Evolutionary conservation across 2,329 filamentous ascomycete genomes (phyloP).

Genomic region (Beauveria bassiana): DNA sequence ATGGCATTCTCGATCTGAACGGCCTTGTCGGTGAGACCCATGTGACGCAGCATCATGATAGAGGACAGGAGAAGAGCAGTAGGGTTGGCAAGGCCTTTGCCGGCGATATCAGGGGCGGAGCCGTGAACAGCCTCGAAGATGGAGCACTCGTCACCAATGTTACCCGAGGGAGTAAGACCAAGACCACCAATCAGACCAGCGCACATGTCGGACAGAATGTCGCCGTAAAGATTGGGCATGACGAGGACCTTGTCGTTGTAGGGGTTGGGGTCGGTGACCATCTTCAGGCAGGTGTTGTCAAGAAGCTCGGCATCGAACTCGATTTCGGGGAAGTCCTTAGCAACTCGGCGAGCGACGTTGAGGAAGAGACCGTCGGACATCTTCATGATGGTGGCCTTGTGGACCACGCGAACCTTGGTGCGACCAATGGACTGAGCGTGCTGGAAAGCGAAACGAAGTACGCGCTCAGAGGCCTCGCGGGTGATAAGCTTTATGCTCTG

Average conservation of each 20-base stretch:
- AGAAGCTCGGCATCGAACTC: slow-evolving; percentile 97
- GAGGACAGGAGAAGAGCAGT: slow-evolving; percentile 90
- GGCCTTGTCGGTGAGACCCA: slow-evolving; percentile 82
- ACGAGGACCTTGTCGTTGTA: slow-evolving; percentile 99
- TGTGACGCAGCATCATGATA: slow-evolving; percentile 99
- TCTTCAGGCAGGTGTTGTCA: slow-evolving; percentile 99
- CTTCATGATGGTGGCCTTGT: slow-evolving; percentile 99
- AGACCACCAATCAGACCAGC: slow-evolving; percentile 96
- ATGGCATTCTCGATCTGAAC: slow-evolving; percentile 86
- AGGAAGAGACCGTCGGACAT: slow-evolving; percentile 99
- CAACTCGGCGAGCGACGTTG: slow-evolving; percentile 71
- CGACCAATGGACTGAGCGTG: slow-evolving; percentile 88
- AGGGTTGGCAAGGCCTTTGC: slow-evolving; percentile 93
- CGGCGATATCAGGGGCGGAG: slow-evolving; percentile 91
- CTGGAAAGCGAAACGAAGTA: slow-evolving; percentile 96
- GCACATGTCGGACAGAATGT: slow-evolving; percentile 99
- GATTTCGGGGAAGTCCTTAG: slow-evolving; percentile 92
- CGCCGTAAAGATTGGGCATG: slow-evolving; percentile 97
- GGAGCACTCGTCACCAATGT: slow-evolving; percentile 98
- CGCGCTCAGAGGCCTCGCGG: slow-evolving; percentile 85
- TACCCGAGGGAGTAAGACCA: slow-evolving; percentile 92
- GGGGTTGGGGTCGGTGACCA: slow-evolving; percentile 88
- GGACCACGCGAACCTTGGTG: slow-evolving; percentile 94
- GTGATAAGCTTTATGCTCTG: slow-evolving; percentile 99
- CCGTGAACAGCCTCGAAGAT: slow-evolving; percentile 99